Evolutionary conservation across 2,329 filamentous ascomycete species (phyloP), one percentile per base, ranked within the genome.

Genomic region (Pleurostoma richardsiae): DNA sequence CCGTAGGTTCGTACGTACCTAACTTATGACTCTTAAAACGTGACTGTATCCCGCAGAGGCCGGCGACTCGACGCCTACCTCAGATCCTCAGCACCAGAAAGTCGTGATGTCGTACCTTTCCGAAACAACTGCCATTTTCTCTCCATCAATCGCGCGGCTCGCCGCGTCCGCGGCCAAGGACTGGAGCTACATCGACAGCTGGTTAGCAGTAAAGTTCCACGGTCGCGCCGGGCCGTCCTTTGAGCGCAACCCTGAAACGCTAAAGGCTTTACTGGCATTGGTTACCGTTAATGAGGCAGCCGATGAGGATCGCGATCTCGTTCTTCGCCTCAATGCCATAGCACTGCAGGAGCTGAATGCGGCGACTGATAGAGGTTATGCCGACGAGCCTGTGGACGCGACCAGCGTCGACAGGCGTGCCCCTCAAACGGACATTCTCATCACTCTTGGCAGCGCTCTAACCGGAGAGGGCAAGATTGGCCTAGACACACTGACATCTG

Each of bases 161-260:
- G 87, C 89, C 55, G 86, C 88, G 52, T 86, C 87, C 10, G 83
- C 87, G 52, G 88, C 90, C 41, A 91, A 92, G 61, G 91, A 96
- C 67, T 97, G 92, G 92, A 85, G 83, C 46, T 90, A 88, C 54
- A 79, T 96, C 55, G 90, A 95, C 66, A 73, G 74, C 56, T 97
- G 92, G 91, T 80, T 96, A 8, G 73, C 76, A 41, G 76, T 79
- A 49, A 87, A 87, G 59, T 88, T 87, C 55, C 74, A 76, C 40
- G 77, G 80, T 30, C 79, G 78, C 41, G 63, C 76, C 0, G 70
- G 85, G 0, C 90, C 90, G 0, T 62, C 74, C 1, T 96, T 96
- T 64, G 92, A 97, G 69, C 85, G 90, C 57, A 96, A 94, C 60
- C 77, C 85, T 30, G 87, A 92, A 41, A 96, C 91, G 0, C 74